phyloP scores from a whole-genome alignment of 2,329 filamentous ascomycete species.

The Mycocentrospora acerina region DNA sequence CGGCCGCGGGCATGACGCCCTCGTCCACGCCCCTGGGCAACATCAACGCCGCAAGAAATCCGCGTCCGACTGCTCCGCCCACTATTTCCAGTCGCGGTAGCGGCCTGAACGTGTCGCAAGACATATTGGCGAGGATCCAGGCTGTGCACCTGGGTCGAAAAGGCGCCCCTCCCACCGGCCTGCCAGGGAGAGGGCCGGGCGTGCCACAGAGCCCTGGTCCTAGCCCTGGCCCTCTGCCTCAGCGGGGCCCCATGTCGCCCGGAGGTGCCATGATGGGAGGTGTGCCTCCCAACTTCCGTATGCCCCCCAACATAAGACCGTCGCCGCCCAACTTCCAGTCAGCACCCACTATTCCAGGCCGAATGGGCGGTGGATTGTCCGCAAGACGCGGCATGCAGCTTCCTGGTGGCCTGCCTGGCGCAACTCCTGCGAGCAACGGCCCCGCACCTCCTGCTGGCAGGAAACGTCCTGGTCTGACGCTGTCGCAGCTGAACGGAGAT shows the following conservation, averaged over 20 bases:
- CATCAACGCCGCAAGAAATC: constrained; percentile 67
- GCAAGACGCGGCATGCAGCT: constrained; percentile 67
- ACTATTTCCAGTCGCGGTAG: constrained; percentile 51
- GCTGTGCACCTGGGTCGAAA: constrained; percentile 68
- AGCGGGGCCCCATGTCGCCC: constrained; percentile 21
- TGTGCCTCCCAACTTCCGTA: constrained; percentile 47
- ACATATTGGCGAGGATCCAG: constrained; percentile 69
- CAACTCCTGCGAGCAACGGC: constrained; percentile 44
- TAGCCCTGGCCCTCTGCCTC: constrained; percentile 11
- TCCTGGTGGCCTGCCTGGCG: constrained; percentile 54
- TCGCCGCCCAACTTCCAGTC: constrained; percentile 48
- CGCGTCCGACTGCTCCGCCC: constrained; percentile 42
- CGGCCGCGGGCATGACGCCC: constrained; percentile 62
- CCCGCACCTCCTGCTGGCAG: constrained; percentile 36
- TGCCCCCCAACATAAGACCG: constrained; percentile 45
- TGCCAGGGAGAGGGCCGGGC: constrained; percentile 22
- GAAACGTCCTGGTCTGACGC: constrained; percentile 47
- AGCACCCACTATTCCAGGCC: constrained; percentile 51
- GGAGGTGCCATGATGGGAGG: constrained; percentile 38
- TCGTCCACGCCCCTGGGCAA: constrained; percentile 84
- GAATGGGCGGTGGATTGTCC: constrained; percentile 55
- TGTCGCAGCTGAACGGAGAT: constrained; percentile 48
- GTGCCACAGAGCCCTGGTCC: constrained; percentile 32
- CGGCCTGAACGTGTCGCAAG: constrained; percentile 57
- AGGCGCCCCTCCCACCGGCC: constrained; percentile 51